Evolutionary conservation across 345 rosid genomes (phyloP).

Genomic region (Lepidium sativum): DNA sequence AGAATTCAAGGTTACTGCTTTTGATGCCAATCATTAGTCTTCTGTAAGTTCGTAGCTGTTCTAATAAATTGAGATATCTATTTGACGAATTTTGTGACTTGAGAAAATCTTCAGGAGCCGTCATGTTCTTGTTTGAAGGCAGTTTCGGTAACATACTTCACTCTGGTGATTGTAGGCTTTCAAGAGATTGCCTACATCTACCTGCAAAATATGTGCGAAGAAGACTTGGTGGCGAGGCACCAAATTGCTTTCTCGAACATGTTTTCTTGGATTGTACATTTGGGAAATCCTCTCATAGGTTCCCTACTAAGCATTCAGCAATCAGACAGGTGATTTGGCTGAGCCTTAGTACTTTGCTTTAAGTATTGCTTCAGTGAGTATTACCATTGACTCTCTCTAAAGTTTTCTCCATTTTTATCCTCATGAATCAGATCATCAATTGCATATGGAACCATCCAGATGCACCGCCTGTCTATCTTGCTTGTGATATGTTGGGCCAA

Average conservation of each 20-base stretch:
- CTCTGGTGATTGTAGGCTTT: conserved; percentile 91
- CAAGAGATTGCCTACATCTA: conserved; percentile 48
- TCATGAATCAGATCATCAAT: conserved; percentile 48
- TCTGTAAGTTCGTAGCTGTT: background rate
- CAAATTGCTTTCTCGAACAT: conserved; percentile 52
- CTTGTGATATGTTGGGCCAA: conserved; percentile 75
- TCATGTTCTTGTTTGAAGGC: conserved; percentile 93
- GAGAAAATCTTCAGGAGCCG: conserved; percentile 60
- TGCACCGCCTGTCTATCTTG: conserved; percentile 56
- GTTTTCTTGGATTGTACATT: conserved; percentile 86
- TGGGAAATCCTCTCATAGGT: conserved; percentile 43
- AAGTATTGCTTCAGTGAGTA: background rate
- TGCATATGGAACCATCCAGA: conserved; percentile 89
- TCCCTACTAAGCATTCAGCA: conserved; percentile 69
- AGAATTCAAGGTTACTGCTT: conserved; percentile 53
- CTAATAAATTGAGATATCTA: background rate
- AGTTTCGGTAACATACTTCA: conserved; percentile 75
- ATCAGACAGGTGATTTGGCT: conserved; percentile 49
- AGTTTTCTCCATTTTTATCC: background rate
- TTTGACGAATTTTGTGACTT: conserved; percentile 23
- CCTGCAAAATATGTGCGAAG: conserved; percentile 48
- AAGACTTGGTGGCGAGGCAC: conserved; percentile 44
- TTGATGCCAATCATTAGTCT: conserved; percentile 58
- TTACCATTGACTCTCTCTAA: background rate
- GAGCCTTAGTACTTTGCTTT: background rate